Conservation (phyloP, 228 moss, liverwort and hornwort species). For the Sphagnum fallax region DNA sequence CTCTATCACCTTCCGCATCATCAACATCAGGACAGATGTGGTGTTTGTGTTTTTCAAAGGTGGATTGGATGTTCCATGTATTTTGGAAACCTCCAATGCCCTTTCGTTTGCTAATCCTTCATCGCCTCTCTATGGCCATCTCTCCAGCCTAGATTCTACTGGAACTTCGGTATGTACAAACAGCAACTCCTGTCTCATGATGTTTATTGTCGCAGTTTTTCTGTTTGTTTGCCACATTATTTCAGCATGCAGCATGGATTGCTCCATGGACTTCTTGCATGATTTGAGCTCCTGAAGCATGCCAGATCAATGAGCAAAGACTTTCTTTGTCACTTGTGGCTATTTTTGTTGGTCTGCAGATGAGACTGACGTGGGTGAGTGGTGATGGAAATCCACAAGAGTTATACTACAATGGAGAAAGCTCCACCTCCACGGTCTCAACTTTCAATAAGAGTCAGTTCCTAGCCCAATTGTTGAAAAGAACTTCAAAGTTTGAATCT, state of each 20-base stretch:
- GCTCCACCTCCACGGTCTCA: conserved; percentile 29
- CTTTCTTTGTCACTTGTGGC: no score
- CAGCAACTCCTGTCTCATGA: neutral
- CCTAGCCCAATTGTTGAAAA: no score
- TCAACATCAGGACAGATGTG: conserved; percentile 76
- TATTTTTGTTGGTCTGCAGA: conserved; percentile 24
- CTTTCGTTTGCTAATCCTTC: conserved; percentile 66
- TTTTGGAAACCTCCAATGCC: conserved; percentile 36
- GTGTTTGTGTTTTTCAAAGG: conserved; percentile 63
- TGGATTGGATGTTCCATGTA: conserved; percentile 54
- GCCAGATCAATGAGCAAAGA: no score
- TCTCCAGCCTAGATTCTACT: conserved; percentile 70
- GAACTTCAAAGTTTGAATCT: no score
- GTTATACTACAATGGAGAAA: conserved; percentile 32
- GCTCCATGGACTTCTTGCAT: no score
- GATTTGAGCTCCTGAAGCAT: no score
- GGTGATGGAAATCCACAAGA: conserved; percentile 40
- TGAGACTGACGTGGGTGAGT: conserved; percentile 88
- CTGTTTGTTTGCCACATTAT: neutral
- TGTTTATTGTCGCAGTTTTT: neutral
- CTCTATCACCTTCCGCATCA: conserved; percentile 70
- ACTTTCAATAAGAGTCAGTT: conserved; percentile 45
- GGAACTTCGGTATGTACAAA: conserved; percentile 44
- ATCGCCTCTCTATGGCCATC: conserved; percentile 69
- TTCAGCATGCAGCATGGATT: no score